These are phyloP conservation scores for Xylaria sp. DNA, from an alignment of 2,329 filamentous ascomycete genomes.

Conservation along the genomic window DNA sequence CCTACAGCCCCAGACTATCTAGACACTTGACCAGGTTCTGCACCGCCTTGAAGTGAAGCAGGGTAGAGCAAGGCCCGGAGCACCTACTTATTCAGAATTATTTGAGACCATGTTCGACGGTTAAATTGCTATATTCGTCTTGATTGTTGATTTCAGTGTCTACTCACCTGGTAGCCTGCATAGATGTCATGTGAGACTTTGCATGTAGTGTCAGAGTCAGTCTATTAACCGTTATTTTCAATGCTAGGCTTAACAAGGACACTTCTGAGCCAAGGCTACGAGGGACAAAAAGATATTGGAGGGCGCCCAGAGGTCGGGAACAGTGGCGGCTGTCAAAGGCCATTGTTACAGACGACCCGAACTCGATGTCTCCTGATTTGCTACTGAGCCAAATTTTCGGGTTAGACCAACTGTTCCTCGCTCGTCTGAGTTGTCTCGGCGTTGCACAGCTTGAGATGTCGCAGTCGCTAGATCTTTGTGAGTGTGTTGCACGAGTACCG, in stretches of 20 bases:
- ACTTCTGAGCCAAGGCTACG: constrained; percentile 5
- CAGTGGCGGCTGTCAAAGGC: constrained; percentile 4
- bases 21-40: neutral
- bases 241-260: constrained; percentile 20
- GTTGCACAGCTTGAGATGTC: constrained; percentile 18
- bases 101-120: constrained; percentile 23
- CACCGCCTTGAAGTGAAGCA: neutral
- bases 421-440: constrained; percentile 24
- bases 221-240: constrained; percentile 3
- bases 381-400: neutral
- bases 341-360: neutral
- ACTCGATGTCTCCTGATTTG: neutral
- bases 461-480: constrained; percentile 18
- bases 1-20: neutral
- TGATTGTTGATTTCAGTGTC: neutral
- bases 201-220: neutral
- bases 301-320: neutral
- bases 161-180: neutral
- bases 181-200: neutral
- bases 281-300: neutral
- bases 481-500: constrained; percentile 24
- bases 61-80: neutral
- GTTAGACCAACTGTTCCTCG: constrained; percentile 16
- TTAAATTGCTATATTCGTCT: constrained; percentile 1
- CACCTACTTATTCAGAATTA: neutral